phyloP scores from a whole-genome alignment of 129 eudicot genomes.

The Pulicaria dysenterica region DNA sequence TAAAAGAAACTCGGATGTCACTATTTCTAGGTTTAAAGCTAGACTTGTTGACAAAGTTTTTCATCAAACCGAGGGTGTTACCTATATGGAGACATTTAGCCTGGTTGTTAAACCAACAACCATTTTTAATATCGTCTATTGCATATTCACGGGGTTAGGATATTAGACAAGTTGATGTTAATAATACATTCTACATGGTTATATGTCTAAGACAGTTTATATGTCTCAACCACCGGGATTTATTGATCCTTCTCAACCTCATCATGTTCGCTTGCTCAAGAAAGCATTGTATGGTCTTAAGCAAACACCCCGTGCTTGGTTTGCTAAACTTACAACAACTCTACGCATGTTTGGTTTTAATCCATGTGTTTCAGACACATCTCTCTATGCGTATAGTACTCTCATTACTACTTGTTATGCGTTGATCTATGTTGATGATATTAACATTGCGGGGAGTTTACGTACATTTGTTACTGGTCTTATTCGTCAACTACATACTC shows the following conservation, averaged over 20 bases:
- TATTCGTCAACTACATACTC: neutral
- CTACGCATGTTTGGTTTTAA: neutral
- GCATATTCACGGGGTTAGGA: neutral
- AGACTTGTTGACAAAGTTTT: neutral
- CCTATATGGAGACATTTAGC: conserved; percentile 7
- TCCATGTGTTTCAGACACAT: neutral
- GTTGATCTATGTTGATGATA: neutral
- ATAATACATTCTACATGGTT: neutral
- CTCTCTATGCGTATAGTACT: neutral
- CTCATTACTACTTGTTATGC: neutral
- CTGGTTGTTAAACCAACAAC: conserved; percentile 10
- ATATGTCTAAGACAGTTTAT: neutral
- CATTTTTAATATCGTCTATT: neutral
- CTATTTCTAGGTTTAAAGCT: neutral
- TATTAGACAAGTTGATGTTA: neutral
- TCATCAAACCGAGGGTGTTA: neutral
- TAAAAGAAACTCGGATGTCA: neutral
- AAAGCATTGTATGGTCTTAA: neutral
- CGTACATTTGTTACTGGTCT: neutral
- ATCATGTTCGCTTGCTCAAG: neutral
- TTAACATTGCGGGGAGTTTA: neutral
- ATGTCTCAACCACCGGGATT: neutral
- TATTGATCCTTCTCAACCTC: neutral
- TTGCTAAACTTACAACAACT: neutral
- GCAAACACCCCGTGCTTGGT: neutral